These are phyloP conservation scores for Blastomyces gilchristii DNA, from an alignment of 2,329 filamentous ascomycete genomes.

Conservation along the genomic window DNA sequence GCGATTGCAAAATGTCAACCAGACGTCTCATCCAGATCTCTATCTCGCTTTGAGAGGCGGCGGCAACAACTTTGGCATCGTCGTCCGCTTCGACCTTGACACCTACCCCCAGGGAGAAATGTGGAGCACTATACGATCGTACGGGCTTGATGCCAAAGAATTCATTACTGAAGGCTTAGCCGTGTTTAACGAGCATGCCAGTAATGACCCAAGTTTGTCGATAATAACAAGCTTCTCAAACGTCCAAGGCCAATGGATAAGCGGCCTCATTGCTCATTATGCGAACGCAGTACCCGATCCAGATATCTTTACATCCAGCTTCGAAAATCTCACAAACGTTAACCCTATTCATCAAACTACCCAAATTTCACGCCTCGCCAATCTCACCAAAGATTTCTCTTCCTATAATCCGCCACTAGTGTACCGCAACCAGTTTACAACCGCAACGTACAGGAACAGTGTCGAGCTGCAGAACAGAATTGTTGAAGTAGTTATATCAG, in stretches of 20 bases:
- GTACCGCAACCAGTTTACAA: neutral
- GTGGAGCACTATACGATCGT: neutral
- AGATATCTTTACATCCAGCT: neutral
- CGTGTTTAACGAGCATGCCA: neutral
- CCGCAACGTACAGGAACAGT: conserved; percentile 2
- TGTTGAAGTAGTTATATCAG: neutral
- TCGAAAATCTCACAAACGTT: neutral
- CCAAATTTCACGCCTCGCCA: neutral
- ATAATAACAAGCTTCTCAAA: conserved; percentile 1
- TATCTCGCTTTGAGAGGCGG: conserved; percentile 45
- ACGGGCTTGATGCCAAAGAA: neutral
- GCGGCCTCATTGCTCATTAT: neutral
- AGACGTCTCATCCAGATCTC: conserved; percentile 37
- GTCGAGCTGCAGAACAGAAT: conserved; percentile 2
- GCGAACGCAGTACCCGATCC: neutral
- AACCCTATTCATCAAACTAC: neutral
- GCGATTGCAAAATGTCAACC: conserved; percentile 36
- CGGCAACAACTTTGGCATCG: conserved; percentile 42
- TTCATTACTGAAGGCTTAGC: neutral
- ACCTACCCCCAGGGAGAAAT: neutral
- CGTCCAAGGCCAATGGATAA: neutral
- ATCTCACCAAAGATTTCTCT: neutral
- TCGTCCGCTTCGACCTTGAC: conserved; percentile 7
- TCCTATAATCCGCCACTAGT: neutral
- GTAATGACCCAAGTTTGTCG: neutral